phyloP scores from a whole-genome alignment of 352 stramenopile genomes.

The Discostella stelligera region DNA sequence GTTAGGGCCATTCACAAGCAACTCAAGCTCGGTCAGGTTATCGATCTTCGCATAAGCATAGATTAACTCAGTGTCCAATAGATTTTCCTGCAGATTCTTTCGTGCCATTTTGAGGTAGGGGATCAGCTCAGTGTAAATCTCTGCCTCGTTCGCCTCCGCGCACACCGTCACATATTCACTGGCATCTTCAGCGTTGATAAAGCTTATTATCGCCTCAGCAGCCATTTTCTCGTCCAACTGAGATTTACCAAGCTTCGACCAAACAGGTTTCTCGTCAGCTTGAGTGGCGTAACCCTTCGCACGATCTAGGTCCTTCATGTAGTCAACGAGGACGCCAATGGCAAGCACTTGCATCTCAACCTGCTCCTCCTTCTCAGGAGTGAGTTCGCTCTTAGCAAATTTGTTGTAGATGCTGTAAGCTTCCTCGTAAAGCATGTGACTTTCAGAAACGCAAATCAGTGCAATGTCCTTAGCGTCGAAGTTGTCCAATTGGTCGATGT shows the following conservation, averaged over 20 bases:
- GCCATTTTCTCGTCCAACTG: conserved; percentile 92
- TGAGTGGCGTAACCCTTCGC: conserved; percentile 98
- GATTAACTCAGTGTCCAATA: conserved; percentile 98
- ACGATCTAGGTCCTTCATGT: conserved; percentile 96
- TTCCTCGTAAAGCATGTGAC: conserved; percentile 99
- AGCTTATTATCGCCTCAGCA: conserved; percentile 95
- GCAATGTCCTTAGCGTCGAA: conserved; percentile 99
- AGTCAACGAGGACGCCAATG: conserved; percentile 85
- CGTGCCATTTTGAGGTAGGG: conserved; percentile 99
- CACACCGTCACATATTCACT: conserved; percentile 97
- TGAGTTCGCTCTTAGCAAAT: conserved; percentile 85
- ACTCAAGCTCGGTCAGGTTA: conserved; percentile 97
- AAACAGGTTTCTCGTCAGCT: conserved; percentile 97
- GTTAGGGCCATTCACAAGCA: conserved; percentile 99
- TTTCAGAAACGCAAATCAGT: conserved; percentile 96
- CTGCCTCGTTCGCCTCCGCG: conserved; percentile 92
- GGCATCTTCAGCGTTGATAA: conserved; percentile 99
- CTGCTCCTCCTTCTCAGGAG: conserved; percentile 83
- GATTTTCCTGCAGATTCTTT: conserved; percentile 98
- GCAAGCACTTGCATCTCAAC: conserved; percentile 93
- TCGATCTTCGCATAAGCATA: conserved; percentile 98
- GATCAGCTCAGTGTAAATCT: conserved; percentile 96
- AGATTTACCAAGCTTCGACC: conserved; percentile 97
- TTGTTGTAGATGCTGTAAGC: conserved; percentile 99
- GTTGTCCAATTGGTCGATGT: conserved; percentile 99